Evolutionary conservation across 306 rosid species (phyloP).

Genomic region (Quercus suber): DNA sequence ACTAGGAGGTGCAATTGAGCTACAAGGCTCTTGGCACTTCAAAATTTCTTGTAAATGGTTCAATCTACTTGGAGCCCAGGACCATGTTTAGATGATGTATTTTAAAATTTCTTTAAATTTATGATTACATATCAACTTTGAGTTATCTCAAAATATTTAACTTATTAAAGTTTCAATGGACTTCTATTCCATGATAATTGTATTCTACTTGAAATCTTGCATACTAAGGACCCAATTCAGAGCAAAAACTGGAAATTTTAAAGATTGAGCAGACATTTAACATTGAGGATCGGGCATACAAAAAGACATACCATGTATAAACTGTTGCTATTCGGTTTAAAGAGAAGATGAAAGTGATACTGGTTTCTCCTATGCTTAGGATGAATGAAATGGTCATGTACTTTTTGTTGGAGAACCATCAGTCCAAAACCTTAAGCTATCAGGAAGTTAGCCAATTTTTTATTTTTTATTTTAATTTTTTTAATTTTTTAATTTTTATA

Average conservation of each 20-base stretch:
- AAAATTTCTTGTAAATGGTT: not conserved
- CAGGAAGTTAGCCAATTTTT: not conserved
- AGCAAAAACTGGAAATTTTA: not conserved
- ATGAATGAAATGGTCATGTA: not conserved
- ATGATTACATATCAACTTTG: not conserved
- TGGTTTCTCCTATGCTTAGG: not conserved
- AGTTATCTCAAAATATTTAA: not conserved
- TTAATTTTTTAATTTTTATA: no score
- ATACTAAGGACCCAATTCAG: not conserved
- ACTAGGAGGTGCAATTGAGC: no score
- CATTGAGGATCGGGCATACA: not conserved
- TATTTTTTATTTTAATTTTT: no score
- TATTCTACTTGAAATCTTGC: not conserved
- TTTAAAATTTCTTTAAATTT: not conserved
- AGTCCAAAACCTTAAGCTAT: not conserved
- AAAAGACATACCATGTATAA: not conserved
- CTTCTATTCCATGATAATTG: not conserved
- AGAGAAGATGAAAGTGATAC: not conserved
- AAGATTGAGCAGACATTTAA: not conserved
- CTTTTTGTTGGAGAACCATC: not conserved
- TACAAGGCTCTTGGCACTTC: not conserved
- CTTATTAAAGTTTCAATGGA: not conserved
- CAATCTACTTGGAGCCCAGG: not conserved
- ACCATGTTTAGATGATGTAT: not conserved
- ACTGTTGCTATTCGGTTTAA: not conserved